Evolutionary conservation across 768 basidiomycete genomes (phyloP), one percentile per base, ranked within the genome.

Genomic region (Floccularia luteovirens): DNA sequence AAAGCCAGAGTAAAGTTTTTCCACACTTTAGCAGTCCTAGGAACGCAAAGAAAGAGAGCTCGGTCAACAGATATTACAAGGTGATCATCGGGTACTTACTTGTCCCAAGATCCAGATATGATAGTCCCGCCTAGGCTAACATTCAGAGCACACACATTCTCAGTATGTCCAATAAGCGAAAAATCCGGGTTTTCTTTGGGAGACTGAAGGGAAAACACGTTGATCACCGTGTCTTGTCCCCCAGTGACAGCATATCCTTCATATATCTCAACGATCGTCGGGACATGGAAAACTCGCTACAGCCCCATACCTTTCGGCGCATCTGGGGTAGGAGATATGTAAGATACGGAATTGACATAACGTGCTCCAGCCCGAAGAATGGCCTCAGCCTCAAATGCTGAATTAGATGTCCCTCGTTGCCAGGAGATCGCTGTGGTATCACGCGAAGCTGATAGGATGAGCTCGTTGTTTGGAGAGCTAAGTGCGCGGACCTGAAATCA

Each of bases 21-120:
- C 91, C 92, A 97, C 2, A 99, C 84, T 62, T 90, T 90, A 24
- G 91, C 94, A 1, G 94, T 90, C 56, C 93, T 97, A 53, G 22
- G 43, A 38, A 28, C 28, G n/a, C n/a, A n/a, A n/a, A n/a, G n/a
- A n/a, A n/a, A n/a, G n/a, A n/a, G n/a, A n/a, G n/a, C n/a, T n/a
- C n/a, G 13, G 35, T 22, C 8, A 24, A 45, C 36, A 37, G 34
- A n/a, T 24, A 13, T 13, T 28, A 17, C 35, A 14, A 21, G 14
- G 31, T 31, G 34, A 41, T 38, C 14, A 32, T 30, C 40, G 25
- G 37, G 33, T 8, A 62, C 77, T 60, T 52, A 94, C 94, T 75
- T 86, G 64, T 98, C 96, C 96, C 96, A 99, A 31, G 90, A 94
- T 14, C 96, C 96, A 5, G 90, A 93, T 42, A 96, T 79, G 44